These are phyloP conservation scores for Danielia oregonensis DNA, from an alignment of 805 yeast species.

Conservation along the genomic window DNA sequence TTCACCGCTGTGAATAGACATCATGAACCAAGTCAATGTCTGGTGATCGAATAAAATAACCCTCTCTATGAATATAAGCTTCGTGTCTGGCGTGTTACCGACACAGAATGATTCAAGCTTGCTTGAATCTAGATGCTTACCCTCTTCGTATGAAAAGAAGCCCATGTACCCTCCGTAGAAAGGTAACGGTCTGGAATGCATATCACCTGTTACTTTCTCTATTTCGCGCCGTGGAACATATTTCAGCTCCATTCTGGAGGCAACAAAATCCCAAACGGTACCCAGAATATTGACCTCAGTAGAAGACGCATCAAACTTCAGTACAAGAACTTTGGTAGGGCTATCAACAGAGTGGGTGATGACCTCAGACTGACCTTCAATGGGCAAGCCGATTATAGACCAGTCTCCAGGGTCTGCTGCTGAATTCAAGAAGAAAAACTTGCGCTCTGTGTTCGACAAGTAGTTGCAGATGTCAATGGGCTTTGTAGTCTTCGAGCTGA, in stretches of 20 bases:
- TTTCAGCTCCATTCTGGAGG: conserved; percentile 42
- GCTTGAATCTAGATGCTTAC: conserved; percentile 42
- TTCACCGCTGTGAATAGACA: conserved; percentile 40
- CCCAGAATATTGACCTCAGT: conserved; percentile 4
- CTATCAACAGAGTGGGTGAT: conserved; percentile 60
- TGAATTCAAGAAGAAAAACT: conserved; percentile 63
- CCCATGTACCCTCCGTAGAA: conserved; percentile 94
- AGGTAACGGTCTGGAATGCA: conserved; percentile 46
- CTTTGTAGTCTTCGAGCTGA: not conserved
- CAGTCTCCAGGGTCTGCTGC: conserved; percentile 84
- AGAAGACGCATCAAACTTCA: conserved; percentile 20
- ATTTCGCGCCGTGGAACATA: conserved; percentile 29
- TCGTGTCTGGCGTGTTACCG: conserved; percentile 62
- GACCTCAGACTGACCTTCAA: conserved; percentile 37
- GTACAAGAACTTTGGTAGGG: conserved; percentile 18
- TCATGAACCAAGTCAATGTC: conserved; percentile 43
- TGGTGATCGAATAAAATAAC: conserved; percentile 53
- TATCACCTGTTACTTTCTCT: conserved; percentile 12
- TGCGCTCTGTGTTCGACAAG: conserved; percentile 17
- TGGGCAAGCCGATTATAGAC: conserved; percentile 80
- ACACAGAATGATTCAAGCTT: conserved; percentile 37
- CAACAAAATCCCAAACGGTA: conserved; percentile 53
- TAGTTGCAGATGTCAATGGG: conserved; percentile 54
- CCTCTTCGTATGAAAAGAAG: conserved; percentile 83
- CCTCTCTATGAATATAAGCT: conserved; percentile 67